Percentiles rank a stretch among this genome's conserved stretches.
phyloP scores from a whole-genome alignment of 2,329 filamentous ascomycete genomes.

The Chrysoporthe austroafricana region DNA sequence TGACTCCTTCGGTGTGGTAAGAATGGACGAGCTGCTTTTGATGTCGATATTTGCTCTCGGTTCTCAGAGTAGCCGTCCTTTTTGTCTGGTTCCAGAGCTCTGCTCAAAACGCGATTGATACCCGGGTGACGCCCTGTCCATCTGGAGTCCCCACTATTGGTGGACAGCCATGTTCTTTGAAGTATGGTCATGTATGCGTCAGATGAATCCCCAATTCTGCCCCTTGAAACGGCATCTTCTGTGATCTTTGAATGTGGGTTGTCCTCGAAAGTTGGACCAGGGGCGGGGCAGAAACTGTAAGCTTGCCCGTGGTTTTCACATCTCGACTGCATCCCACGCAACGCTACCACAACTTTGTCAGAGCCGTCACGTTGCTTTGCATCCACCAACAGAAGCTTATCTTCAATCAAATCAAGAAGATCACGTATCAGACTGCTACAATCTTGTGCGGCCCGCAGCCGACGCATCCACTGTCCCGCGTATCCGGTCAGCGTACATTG shows the following conservation, averaged over 20 bases:
- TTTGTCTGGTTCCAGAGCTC: no score
- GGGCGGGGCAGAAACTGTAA: neutral
- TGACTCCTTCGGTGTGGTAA: no score
- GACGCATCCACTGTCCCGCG: neutral
- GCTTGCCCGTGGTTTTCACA: neutral
- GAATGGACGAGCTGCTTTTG: no score
- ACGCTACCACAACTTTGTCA: neutral
- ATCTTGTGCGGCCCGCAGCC: neutral
- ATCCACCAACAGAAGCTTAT: neutral
- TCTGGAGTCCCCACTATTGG: no score
- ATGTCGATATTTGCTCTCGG: no score
- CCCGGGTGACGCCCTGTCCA: no score
- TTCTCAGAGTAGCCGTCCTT: no score
- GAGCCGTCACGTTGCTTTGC: neutral
- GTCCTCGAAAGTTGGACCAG: neutral
- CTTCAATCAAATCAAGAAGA: neutral
- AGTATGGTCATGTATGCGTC: neutral
- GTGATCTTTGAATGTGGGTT: neutral
- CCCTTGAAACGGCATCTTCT: no score
- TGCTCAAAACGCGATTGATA: no score
- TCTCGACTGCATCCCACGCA: neutral
- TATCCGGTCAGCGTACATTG: neutral
- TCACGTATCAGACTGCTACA: neutral
- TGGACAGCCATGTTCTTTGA: no score
- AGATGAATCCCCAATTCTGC: no score